Base-by-base conservation (phyloP, 2,329 filamentous ascomycete species). In the Curvularia hawaiiensis region DNA sequence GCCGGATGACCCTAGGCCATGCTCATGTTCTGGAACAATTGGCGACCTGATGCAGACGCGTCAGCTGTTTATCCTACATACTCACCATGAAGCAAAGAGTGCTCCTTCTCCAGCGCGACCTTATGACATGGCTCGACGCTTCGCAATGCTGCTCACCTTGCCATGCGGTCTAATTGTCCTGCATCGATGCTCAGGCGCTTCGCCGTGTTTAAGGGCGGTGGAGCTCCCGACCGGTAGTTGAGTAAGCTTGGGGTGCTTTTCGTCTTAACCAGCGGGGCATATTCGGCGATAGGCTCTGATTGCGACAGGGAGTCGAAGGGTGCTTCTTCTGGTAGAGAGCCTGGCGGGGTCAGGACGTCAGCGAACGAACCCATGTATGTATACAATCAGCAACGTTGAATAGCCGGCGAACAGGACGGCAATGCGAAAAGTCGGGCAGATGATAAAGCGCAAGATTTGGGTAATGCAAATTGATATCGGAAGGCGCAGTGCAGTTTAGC, bases 11-110 rank as follows among this genome's bases (percentile, higher is more conserved):
- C 91, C 91, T 62, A 95, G 80, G 67, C 91, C 91, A 82, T 95
- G 90, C 72, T 96, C 92, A 79, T 94, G 91, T 78, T 94, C 92
- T 64, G 87, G 83, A 74, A 96, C 85, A 73, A 96, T 85, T 71
- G 92, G 87, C 71, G 91, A 91, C 81, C 91, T 96, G 68, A 58
- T 22, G 50, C 47, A 50, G 18, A 46, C 55, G 52, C 55, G 62
- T 66, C 55, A 67, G 64, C 52, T 50, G 52, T 39, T 48, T 53
- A 35, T 35, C 56, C 44, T 55, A 38, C 35, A 38, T 38, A 47
- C 44, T 47, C 44, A 31, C 11, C 47, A 50, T 24, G 20, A 31
- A 40, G 10, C 50, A 26, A 18, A 46, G 39, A 38, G 50, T 41
- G 46, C 46, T 53, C 51, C 44, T 59, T 45, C 52, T 57, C 28